These are phyloP conservation scores for Neophaeococcomyces aloes DNA, from an alignment of 2,329 filamentous ascomycete species.

Conservation along the genomic window DNA sequence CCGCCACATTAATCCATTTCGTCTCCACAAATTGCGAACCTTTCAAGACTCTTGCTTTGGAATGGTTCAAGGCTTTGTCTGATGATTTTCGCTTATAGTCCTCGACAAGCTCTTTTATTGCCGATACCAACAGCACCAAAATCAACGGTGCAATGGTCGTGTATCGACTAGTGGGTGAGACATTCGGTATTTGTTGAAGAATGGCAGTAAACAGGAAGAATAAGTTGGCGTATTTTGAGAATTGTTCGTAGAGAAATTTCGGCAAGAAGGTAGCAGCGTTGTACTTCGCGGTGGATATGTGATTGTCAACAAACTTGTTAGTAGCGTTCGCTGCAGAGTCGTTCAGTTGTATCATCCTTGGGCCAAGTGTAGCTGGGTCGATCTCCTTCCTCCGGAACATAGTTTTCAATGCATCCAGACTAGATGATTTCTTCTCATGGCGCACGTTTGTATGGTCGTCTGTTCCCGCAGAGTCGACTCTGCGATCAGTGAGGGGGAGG, in stretches of 20 bases:
- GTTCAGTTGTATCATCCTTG: conserved; percentile 88
- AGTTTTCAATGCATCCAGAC: conserved; percentile 61
- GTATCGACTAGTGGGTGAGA: conserved; percentile 89
- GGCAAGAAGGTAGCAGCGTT: conserved; percentile 86
- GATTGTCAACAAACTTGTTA: conserved; percentile 91
- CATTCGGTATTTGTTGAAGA: conserved; percentile 86
- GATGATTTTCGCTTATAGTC: conserved; percentile 83
- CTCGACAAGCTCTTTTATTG: conserved; percentile 86
- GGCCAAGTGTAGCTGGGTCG: conserved; percentile 83
- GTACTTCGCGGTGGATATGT: conserved; percentile 96
- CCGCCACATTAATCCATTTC: conserved; percentile 86
- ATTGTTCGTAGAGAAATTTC: conserved; percentile 96
- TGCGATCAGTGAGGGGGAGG: conserved; percentile 70
- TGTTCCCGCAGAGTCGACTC: conserved; percentile 34
- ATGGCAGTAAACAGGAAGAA: conserved; percentile 98
- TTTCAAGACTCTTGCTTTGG: conserved; percentile 69
- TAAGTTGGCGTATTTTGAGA: conserved; percentile 97
- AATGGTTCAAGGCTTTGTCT: conserved; percentile 78
- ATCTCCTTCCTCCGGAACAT: conserved; percentile 74
- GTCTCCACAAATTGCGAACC: conserved; percentile 77
- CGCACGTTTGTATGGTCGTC: conserved; percentile 34
- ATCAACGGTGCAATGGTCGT: conserved; percentile 92
- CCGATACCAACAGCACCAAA: conserved; percentile 86
- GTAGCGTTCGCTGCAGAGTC: conserved; percentile 82
- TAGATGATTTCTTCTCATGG: conserved; percentile 51